Evolutionary conservation across 345 rosid species (phyloP).

Genomic region (Eucalyptus regnans): DNA sequence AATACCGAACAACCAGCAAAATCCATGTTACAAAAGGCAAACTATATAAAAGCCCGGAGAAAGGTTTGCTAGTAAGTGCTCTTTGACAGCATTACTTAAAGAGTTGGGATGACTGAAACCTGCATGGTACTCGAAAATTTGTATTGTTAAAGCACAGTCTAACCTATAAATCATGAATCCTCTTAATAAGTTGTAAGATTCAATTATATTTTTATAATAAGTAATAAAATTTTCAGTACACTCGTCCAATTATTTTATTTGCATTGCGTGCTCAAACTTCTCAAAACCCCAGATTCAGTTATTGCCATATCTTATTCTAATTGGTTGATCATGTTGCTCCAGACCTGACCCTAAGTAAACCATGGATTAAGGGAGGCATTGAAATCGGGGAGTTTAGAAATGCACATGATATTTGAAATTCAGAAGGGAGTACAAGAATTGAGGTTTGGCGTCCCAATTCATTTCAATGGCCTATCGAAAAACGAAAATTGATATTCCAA

Average conservation of each 20-base stretch:
- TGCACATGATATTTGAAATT: background rate
- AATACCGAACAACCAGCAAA: background rate
- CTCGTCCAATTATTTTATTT: too few relatives aligned
- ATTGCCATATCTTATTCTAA: background rate
- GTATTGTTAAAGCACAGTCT: background rate
- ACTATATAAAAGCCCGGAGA: too few relatives aligned
- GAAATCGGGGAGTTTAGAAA: background rate
- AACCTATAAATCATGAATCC: background rate
- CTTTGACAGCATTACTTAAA: background rate
- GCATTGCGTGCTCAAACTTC: background rate
- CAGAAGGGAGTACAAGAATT: background rate
- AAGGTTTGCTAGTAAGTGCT: background rate
- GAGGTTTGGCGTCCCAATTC: background rate
- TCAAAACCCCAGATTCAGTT: background rate
- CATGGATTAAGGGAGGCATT: background rate
- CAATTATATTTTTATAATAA: too few relatives aligned
- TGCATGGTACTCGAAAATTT: background rate
- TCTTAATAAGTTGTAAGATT: background rate
- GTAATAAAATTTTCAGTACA: too few relatives aligned
- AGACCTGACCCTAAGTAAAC: background rate
- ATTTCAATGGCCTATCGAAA: background rate
- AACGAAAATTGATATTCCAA: background rate
- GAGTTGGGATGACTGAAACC: background rate
- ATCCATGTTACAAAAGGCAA: background rate
- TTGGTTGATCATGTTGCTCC: background rate